Evolutionary conservation across 1,284 basidiomycete species (phyloP).

Genomic region (Fomes fomentarius): DNA sequence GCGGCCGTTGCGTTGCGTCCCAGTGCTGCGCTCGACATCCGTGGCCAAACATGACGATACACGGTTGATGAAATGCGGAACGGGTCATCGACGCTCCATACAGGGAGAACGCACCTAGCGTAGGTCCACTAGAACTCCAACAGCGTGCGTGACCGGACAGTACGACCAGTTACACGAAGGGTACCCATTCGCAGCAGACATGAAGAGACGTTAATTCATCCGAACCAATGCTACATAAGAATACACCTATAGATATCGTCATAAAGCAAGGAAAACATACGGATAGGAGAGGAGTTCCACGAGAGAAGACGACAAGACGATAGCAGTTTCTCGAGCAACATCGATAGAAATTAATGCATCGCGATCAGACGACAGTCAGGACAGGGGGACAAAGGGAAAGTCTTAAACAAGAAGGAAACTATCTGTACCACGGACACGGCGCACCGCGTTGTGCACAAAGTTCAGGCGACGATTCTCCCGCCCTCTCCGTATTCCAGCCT

Average conservation of each 20-base stretch:
- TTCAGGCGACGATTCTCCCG: slow-evolving; percentile 30
- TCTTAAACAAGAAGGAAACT: slow-evolving; percentile 4
- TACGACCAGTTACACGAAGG: too few species aligned
- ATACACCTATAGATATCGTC: slow-evolving; percentile 20
- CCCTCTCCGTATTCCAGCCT: slow-evolving; percentile 27
- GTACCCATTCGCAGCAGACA: too few species aligned
- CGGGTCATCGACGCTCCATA: too few species aligned
- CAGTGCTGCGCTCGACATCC: too few species aligned
- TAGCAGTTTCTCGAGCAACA: background rate
- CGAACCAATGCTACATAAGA: background rate
- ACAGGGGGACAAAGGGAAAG: background rate
- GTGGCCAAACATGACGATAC: too few species aligned
- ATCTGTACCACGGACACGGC: background rate
- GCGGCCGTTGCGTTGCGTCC: too few species aligned
- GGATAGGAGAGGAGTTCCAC: slow-evolving; percentile 1
- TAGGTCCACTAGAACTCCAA: too few species aligned
- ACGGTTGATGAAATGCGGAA: too few species aligned
- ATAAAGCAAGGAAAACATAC: slow-evolving; percentile 16
- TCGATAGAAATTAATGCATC: slow-evolving; percentile 1
- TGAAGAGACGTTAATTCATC: background rate
- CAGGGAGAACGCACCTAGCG: too few species aligned
- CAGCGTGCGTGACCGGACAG: too few species aligned
- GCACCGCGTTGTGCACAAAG: background rate
- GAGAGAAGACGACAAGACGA: slow-evolving; percentile 3
- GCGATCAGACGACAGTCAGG: background rate